Percentiles rank a stretch among this genome's conserved stretches.
These are phyloP conservation scores for Jatropha multifida DNA, from an alignment of 441 rosid species.

Conservation along the genomic window DNA sequence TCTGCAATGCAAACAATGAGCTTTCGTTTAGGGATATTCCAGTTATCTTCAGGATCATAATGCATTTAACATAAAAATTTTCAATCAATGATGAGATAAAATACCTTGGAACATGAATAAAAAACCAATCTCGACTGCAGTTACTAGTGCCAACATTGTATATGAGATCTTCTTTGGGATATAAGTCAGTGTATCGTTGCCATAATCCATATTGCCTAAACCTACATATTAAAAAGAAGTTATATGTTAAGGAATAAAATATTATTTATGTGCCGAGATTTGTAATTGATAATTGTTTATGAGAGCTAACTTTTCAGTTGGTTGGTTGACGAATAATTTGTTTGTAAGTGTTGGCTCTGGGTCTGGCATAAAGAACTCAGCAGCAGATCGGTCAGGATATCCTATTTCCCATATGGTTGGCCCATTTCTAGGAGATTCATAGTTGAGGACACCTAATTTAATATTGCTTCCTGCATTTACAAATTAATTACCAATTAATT, in stretches of 20 bases:
- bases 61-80: no score
- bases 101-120: conserved; percentile 33
- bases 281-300: no score
- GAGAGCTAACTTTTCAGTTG: conserved; percentile 35
- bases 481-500: neutral
- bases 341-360: conserved; percentile 43
- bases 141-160: conserved; percentile 57
- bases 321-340: conserved; percentile 24
- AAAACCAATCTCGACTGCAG: conserved; percentile 64
- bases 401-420: no score
- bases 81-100: no score
- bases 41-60: neutral
- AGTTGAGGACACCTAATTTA: conserved; percentile 32
- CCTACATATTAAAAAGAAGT: conserved; percentile 31
- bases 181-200: conserved; percentile 68
- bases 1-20: neutral
- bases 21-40: neutral
- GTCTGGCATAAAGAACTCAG: conserved; percentile 57
- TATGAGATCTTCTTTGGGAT: conserved; percentile 61
- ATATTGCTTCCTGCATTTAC: conserved; percentile 34
- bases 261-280: neutral
- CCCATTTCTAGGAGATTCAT: no score
- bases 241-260: no score
- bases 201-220: conserved; percentile 90
- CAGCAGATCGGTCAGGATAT: no score